A percentile compares a stretch with the other conserved stretches of the same genome.
phyloP scores from a whole-genome alignment of 2,329 filamentous ascomycete genomes.

The Clonostachys rosea region DNA sequence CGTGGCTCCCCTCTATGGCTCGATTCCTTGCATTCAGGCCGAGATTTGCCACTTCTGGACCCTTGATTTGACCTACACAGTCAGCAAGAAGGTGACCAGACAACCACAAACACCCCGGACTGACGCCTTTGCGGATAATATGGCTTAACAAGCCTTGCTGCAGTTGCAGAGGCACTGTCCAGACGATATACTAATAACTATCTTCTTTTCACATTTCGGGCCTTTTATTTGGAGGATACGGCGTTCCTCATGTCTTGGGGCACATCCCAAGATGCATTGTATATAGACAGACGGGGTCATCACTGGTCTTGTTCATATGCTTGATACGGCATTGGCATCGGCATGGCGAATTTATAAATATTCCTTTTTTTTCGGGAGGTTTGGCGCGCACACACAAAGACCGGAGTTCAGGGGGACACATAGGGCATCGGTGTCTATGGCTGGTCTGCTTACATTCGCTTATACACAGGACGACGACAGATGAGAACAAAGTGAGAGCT shows the following conservation, averaged over 20 bases:
- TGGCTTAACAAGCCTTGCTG: slow-evolving; percentile 29
- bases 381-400: slow-evolving; percentile 21
- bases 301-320: slow-evolving; percentile 40
- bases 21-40: slow-evolving; percentile 63
- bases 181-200: not conserved
- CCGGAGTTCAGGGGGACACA: slow-evolving; percentile 34
- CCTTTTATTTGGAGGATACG: not conserved
- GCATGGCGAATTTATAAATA: slow-evolving; percentile 18
- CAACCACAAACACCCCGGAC: slow-evolving; percentile 44
- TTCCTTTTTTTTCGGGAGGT: slow-evolving; percentile 22
- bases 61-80: slow-evolving; percentile 62
- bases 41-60: slow-evolving; percentile 69
- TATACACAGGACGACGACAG: slow-evolving; percentile 13
- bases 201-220: not conserved
- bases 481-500: slow-evolving; percentile 3
- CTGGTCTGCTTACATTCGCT: slow-evolving; percentile 32
- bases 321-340: slow-evolving; percentile 42
- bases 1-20: slow-evolving; percentile 63
- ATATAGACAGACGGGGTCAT: slow-evolving; percentile 39
- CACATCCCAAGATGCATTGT: slow-evolving; percentile 7
- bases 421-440: slow-evolving; percentile 4
- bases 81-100: slow-evolving; percentile 64
- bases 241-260: not conserved
- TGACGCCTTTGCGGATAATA: slow-evolving; percentile 26
- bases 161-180: not conserved